Base-by-base conservation (phyloP, 805 yeast species). In the Nakazawaea sp. region DNA sequence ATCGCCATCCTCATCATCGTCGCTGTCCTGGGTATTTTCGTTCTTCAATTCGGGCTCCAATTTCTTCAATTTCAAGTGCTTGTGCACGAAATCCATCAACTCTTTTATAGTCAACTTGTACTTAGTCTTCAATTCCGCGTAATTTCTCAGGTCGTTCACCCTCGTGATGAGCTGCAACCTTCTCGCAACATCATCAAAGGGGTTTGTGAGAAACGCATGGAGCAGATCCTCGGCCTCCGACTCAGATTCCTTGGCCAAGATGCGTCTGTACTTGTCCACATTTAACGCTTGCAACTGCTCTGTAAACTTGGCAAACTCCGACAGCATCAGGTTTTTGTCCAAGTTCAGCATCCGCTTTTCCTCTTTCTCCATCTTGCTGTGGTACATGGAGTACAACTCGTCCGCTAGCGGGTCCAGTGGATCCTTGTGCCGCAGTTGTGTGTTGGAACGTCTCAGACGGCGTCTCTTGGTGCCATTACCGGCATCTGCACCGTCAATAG, bases 361-460 rank as follows among this genome's bases (percentile, higher is more conserved):
- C 36, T 78, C 79, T 38, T 72, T 72, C 44, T 70, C 73, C 76
- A 81, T 73, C 27, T 71, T 64, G 29, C 66, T 66, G 55, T 82
- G 89, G 47, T 67, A 72, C 11, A 59, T 43, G 21, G 53, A 48
- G 50, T 61, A 78, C 11, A 60, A 15, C 0, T 51, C 45, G 50
- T 76, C 81, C 1, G 55, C 47, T 33, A 83, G 56, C 4, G 77
- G 74, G 46, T 73, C 80, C 18, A 16, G 19, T 7, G 24, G 24
- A 5, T 7, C 6, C 19, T 13, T 13, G 5, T 15, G 8, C n/a
- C 28, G 35, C 24, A 31, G 35, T 20, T 15, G 7, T 18, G 18
- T 30, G 8, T 24, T 8, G 16, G 16, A 18, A 12, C 11, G 7
- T 7, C 29, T 9, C 29, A 7, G 20, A 23, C 27, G 26, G 20